These are phyloP conservation scores for Xylaria sp. DNA, from an alignment of 495 filamentous ascomycete genomes.

Conservation along the genomic window DNA sequence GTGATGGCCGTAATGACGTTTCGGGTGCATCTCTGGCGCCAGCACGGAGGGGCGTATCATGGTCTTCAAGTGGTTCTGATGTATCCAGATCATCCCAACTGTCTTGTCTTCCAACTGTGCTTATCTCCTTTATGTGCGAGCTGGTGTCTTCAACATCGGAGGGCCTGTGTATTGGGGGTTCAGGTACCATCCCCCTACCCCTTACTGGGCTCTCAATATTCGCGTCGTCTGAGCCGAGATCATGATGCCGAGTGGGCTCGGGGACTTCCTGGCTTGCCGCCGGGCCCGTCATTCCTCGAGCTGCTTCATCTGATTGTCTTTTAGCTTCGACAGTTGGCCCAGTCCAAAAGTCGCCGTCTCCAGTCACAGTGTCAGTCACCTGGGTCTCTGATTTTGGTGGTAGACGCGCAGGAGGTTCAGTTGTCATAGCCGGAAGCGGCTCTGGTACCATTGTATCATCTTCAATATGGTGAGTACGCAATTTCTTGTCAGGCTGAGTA, in stretches of 20 bases:
- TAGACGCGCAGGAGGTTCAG: neutral
- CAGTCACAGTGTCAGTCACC: too few relatives aligned
- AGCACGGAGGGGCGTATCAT: neutral
- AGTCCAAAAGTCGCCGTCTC: slow-evolving; percentile 34
- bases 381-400: slow-evolving; percentile 27
- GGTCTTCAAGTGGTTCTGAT: slow-evolving; percentile 32
- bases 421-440: slow-evolving; percentile 20
- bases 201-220: slow-evolving; percentile 33
- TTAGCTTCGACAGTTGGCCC: slow-evolving; percentile 21
- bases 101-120: slow-evolving; percentile 33
- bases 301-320: neutral
- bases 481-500: slow-evolving; percentile 44
- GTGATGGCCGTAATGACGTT: slow-evolving; percentile 21
- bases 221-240: slow-evolving; percentile 19
- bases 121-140: slow-evolving; percentile 21
- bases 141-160: slow-evolving; percentile 10
- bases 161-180: slow-evolving; percentile 24
- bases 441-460: slow-evolving; percentile 30
- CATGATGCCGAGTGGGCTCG: neutral
- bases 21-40: slow-evolving; percentile 14
- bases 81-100: slow-evolving; percentile 34
- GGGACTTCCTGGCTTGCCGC: neutral
- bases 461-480: slow-evolving; percentile 40
- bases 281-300: slow-evolving; percentile 4
- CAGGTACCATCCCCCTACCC: slow-evolving; percentile 31